These are phyloP conservation scores for Candida verbasci DNA, from an alignment of 805 yeast genomes.

Conservation along the genomic window DNA sequence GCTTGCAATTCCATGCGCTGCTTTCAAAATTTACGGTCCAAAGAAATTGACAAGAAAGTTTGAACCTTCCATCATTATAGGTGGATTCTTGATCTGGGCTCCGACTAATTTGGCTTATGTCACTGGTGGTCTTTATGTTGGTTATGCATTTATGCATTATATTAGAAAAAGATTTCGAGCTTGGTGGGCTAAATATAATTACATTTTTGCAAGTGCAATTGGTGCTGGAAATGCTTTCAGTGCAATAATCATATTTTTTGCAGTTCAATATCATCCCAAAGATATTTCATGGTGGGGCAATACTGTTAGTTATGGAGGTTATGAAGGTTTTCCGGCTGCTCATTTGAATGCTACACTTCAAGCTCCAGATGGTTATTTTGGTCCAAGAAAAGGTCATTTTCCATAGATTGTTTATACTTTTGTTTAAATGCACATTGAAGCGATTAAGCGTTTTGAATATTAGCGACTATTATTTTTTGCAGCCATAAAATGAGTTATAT, in stretches of 20 bases:
- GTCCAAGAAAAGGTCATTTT: conserved; percentile 25
- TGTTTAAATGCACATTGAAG: no score
- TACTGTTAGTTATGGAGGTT: conserved; percentile 19
- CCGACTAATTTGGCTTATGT: conserved; percentile 42
- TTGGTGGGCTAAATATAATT: conserved; percentile 69
- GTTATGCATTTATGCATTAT: conserved; percentile 47
- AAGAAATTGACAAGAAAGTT: conserved; percentile 19
- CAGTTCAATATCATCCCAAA: conserved; percentile 41
- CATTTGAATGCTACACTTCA: conserved; percentile 14
- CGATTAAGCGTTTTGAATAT: no score
- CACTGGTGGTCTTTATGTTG: conserved; percentile 54
- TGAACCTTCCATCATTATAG: conserved; percentile 48
- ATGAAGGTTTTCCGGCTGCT: conserved; percentile 20
- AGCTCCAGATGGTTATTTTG: conserved; percentile 31
- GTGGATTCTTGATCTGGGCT: conserved; percentile 39
- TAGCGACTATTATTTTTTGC: no score
- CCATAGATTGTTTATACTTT: no score
- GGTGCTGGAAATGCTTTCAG: conserved; percentile 56
- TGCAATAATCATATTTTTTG: conserved; percentile 52
- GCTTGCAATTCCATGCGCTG: conserved; percentile 15
- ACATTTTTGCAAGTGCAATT: conserved; percentile 49
- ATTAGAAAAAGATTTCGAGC: conserved; percentile 39
- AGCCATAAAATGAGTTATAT: no score
- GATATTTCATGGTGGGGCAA: conserved; percentile 62
- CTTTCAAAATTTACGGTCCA: conserved; percentile 15